These are phyloP conservation scores for Hymenoscyphus scutula DNA, from an alignment of 2,329 filamentous ascomycete species.

Conservation along the genomic window DNA sequence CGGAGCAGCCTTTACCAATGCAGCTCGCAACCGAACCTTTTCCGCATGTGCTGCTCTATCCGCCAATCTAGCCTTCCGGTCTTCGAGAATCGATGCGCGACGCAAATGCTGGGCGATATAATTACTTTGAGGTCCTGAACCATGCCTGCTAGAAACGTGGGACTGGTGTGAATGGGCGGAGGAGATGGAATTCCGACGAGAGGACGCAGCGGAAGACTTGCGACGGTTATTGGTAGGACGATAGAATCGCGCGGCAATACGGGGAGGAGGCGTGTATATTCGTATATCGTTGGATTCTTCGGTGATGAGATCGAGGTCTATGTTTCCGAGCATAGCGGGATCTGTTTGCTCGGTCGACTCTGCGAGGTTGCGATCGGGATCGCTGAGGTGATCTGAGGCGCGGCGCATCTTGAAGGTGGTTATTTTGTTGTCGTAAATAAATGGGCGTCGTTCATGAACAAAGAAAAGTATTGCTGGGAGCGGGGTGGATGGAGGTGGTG, in stretches of 20 bases:
- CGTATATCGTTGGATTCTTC: constrained; percentile 33
- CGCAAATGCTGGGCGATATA: constrained; percentile 76
- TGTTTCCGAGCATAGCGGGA: constrained; percentile 24
- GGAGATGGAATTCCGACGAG: constrained; percentile 75
- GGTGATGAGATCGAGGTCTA: constrained; percentile 33
- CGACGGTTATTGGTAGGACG: constrained; percentile 63
- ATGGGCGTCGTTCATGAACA: neutral
- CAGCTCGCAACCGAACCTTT: constrained; percentile 75
- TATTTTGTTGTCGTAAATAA: neutral
- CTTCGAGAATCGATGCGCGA: constrained; percentile 76
- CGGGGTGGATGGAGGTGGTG: constrained; percentile 17
- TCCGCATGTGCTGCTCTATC: constrained; percentile 80
- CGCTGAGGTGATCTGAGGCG: constrained; percentile 34
- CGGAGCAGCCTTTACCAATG: constrained; percentile 67
- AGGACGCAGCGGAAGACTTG: constrained; percentile 74
- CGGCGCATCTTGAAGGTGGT: constrained; percentile 32
- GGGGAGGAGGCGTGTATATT: constrained; percentile 65
- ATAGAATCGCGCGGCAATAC: constrained; percentile 77
- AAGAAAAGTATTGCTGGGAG: constrained; percentile 13
- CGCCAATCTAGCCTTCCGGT: constrained; percentile 74
- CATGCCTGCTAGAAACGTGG: constrained; percentile 43
- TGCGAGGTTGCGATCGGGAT: constrained; percentile 36
- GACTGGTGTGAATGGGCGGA: constrained; percentile 57
- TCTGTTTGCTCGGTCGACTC: constrained; percentile 29
- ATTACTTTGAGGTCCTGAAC: constrained; percentile 63